Conservation (phyloP, 2,329 filamentous ascomycete genomes). For the Cladorrhinum sp. region DNA sequence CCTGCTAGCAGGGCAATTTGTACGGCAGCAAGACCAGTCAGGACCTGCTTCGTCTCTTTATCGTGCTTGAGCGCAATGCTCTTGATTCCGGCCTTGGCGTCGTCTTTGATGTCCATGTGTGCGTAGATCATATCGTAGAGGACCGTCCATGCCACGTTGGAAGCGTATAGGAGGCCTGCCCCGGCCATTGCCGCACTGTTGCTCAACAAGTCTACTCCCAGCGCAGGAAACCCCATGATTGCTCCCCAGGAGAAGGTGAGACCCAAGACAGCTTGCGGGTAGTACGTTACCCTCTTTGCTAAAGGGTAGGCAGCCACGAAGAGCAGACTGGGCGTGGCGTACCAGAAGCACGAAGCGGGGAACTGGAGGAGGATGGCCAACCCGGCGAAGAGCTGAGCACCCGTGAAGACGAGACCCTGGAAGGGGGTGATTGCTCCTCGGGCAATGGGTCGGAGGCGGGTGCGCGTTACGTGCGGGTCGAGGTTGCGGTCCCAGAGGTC, state of each 20-base stretch:
- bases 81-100: conserved; percentile 83
- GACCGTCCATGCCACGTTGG: conserved; percentile 82
- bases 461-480: conserved; percentile 75
- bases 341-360: conserved; percentile 69
- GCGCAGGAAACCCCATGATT: conserved; percentile 80
- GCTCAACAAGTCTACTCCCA: conserved; percentile 71
- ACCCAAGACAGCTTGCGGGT: conserved; percentile 80
- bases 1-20: conserved; percentile 69
- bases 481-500: conserved; percentile 88
- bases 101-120: conserved; percentile 86
- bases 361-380: conserved; percentile 75
- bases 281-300: conserved; percentile 82
- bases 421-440: conserved; percentile 71
- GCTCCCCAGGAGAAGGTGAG: conserved; percentile 88
- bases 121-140: conserved; percentile 93
- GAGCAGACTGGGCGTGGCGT: conserved; percentile 70
- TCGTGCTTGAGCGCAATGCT: conserved; percentile 81
- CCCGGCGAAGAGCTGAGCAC: conserved; percentile 69
- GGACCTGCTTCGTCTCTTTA: conserved; percentile 70
- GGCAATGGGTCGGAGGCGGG: conserved; percentile 75
- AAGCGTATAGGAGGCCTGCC: conserved; percentile 68
- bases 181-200: conserved; percentile 61
- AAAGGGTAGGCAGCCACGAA: conserved; percentile 76
- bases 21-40: conserved; percentile 65
- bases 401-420: conserved; percentile 71